These are phyloP conservation scores for Neoboletus brunneissimus DNA, from an alignment of 768 basidiomycete genomes.

Conservation along the genomic window DNA sequence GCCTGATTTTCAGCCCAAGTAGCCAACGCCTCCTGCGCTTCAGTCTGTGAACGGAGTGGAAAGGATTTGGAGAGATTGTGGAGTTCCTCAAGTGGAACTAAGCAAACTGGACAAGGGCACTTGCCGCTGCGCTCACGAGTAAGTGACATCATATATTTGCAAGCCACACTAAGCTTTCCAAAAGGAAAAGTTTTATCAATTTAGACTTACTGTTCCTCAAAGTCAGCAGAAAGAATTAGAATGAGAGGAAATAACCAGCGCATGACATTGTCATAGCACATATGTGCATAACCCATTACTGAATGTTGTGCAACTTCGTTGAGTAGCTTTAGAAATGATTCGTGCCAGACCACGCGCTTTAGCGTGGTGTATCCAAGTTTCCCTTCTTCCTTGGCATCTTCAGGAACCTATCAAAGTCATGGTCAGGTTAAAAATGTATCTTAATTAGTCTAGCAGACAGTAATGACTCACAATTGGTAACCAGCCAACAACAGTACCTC, in stretches of 20 bases:
- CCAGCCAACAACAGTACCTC: too few relatives aligned
- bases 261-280: slow-evolving; percentile 26
- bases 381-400: slow-evolving; percentile 29
- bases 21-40: slow-evolving; percentile 9
- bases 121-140: slow-evolving; percentile 29
- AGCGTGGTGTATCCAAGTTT: slow-evolving; percentile 32
- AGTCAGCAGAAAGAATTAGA: slow-evolving; percentile 41
- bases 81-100: slow-evolving; percentile 30
- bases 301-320: slow-evolving; percentile 20
- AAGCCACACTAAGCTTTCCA: background rate
- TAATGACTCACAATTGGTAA: too few relatives aligned
- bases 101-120: slow-evolving; percentile 40
- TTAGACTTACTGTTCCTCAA: slow-evolving; percentile 41
- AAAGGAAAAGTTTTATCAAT: too few relatives aligned
- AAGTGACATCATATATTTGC: slow-evolving; percentile 39
- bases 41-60: slow-evolving; percentile 11
- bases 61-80: slow-evolving; percentile 19
- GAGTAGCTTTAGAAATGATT: slow-evolving; percentile 33
- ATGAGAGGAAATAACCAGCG: slow-evolving; percentile 36
- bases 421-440: background rate
- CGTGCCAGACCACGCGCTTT: slow-evolving; percentile 40
- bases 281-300: slow-evolving; percentile 18
- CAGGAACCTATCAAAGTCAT: slow-evolving; percentile 25
- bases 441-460: too few relatives aligned
- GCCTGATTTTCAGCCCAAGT: background rate